Evolutionary conservation across 2,329 filamentous ascomycete genomes (phyloP), one percentile per base, ranked within the genome.

Genomic region (Colletotrichum cuscutae): DNA sequence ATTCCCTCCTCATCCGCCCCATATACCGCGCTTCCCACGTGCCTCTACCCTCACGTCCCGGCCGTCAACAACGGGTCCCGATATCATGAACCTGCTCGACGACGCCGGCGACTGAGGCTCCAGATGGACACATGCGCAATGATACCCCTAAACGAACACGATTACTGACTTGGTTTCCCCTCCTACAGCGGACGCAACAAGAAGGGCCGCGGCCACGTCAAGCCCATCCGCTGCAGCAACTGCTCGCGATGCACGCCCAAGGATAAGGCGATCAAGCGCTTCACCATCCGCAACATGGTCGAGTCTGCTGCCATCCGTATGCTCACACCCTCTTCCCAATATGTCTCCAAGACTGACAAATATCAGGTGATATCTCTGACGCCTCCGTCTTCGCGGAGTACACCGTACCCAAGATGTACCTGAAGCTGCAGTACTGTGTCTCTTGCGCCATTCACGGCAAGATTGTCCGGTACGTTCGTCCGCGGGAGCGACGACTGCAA

Each of bases 201-300:
- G 95, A 98, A 98, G 89, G 96, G 97, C 87, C 95, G 97, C 87
- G 97, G 97, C 90, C 96, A 98, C 92, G 95, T 97, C 89, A 99
- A 99, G 93, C 97, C 97, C 84, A 98, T 99, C 89, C 94, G 89
- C 80, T 91, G 89, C 89, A 89, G 86, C 86, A 91, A 91, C 89
- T 91, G 89, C 89, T 90, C 89, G 84, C 91, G 93, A 89, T 95
- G 93, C 91, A 97, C 94, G 75, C 95, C 95, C 86, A 99, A 99
- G 93, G 97, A 99, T 85, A 99, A 99, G 95, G 97, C 97, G 81
- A 98, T 99, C 92, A 99, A 99, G 95, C 92, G 97, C 89, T 99
- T 99, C 92, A 99, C 97, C 89, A 91, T 99, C 91, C 94, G 97
- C 87, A 98, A 99, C 94, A 99, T 99, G 97, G 97, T 99, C 80